These are phyloP conservation scores for Vitis rotundifolia DNA, from an alignment of 164 flowering plant genomes.

Conservation along the genomic window DNA sequence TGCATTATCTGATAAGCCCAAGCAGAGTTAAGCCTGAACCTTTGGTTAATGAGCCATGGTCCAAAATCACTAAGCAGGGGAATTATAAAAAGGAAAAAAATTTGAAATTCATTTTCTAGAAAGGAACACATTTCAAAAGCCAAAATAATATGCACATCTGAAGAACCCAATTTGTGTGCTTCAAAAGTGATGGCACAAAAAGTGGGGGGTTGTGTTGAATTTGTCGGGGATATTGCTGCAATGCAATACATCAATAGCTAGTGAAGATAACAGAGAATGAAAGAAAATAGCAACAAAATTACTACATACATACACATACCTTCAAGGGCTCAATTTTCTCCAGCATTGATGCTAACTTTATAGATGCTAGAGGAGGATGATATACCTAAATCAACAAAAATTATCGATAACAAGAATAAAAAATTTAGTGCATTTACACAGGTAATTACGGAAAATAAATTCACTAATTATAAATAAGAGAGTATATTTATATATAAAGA, in stretches of 20 bases:
- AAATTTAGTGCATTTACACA: neutral
- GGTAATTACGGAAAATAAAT: neutral
- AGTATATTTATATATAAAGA: too few relatives aligned
- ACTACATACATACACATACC: slow-evolving; percentile 38
- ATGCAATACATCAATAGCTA: neutral
- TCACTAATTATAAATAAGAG: neutral
- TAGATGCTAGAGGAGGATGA: slow-evolving; percentile 56
- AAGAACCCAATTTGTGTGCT: neutral
- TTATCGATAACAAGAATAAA: neutral
- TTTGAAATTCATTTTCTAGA: too few relatives aligned
- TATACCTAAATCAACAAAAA: slow-evolving; percentile 35
- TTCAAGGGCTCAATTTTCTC: slow-evolving; percentile 69
- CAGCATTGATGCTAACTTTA: slow-evolving; percentile 60
- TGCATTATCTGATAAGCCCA: too few relatives aligned
- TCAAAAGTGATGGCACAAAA: neutral
- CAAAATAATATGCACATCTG: too few relatives aligned
- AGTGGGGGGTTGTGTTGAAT: neutral
- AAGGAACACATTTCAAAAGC: too few relatives aligned
- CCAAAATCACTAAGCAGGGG: too few relatives aligned
- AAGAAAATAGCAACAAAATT: neutral
- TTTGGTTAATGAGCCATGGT: too few relatives aligned
- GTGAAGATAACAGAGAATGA: neutral
- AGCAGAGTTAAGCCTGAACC: too few relatives aligned
- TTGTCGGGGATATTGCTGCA: neutral
- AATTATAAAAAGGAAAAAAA: too few relatives aligned